Percentiles rank a stretch among this genome's conserved stretches.
Evolutionary conservation across 306 rosid genomes (phyloP).

Genomic region (Rosa lucieae): DNA sequence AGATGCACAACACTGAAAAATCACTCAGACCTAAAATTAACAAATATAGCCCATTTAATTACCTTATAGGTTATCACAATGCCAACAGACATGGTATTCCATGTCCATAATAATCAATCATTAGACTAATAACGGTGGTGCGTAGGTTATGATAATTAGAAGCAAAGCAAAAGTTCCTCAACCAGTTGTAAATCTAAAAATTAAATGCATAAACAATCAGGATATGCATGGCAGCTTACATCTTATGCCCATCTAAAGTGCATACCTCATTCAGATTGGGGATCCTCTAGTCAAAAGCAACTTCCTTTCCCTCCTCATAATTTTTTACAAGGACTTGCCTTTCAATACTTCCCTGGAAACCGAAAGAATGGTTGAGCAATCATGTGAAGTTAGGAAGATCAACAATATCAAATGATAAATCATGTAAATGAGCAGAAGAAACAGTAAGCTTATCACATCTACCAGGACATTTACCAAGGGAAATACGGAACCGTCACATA

Average conservation of each 20-base stretch:
- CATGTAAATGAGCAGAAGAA: slow-evolving; percentile 6
- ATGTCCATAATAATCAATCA: too few relatives aligned
- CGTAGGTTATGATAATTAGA: neutral
- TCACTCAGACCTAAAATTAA: too few relatives aligned
- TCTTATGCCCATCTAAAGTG: slow-evolving; percentile 30
- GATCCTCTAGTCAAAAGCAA: slow-evolving; percentile 60
- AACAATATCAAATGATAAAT: neutral
- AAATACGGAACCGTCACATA: too few relatives aligned
- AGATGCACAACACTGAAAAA: neutral
- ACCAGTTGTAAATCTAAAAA: neutral
- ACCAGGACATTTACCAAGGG: slow-evolving; percentile 64
- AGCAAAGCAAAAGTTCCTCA: neutral
- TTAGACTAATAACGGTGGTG: neutral
- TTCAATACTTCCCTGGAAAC: too few relatives aligned
- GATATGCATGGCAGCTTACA: slow-evolving; percentile 46
- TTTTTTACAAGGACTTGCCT: too few relatives aligned
- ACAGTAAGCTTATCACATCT: slow-evolving; percentile 54
- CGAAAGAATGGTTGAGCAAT: neutral
- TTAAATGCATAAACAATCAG: neutral
- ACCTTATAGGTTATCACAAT: too few relatives aligned
- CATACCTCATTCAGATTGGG: slow-evolving; percentile 74
- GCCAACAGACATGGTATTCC: too few relatives aligned
- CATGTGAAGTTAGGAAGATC: slow-evolving; percentile 7
- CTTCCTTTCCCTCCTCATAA: too few relatives aligned
- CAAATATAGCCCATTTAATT: too few relatives aligned